A percentile compares a stretch with the other conserved stretches of the same genome.
Evolutionary conservation across 2,329 filamentous ascomycete species (phyloP).

Genomic region (Anthostomella pinea): DNA sequence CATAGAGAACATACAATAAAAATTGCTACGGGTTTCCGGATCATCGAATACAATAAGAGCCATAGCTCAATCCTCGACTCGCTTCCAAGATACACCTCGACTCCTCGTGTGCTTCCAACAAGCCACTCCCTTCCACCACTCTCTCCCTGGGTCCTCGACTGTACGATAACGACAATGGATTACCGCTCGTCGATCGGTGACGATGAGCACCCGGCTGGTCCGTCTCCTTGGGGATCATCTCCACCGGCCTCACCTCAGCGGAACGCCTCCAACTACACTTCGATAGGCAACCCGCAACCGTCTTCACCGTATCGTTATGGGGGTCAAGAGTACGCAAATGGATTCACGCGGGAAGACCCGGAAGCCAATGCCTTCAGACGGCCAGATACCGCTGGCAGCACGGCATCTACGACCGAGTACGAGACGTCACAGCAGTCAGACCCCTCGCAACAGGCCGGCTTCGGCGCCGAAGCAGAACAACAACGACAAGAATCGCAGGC

Average conservation of each 20-base stretch:
- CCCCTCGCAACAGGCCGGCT: slow-evolving; percentile 29
- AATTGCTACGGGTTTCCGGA: too few relatives aligned
- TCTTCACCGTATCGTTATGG: slow-evolving; percentile 44
- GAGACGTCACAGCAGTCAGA: slow-evolving; percentile 33
- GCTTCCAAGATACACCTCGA: too few relatives aligned
- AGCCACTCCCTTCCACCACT: slow-evolving; percentile 3
- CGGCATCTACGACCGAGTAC: slow-evolving; percentile 40
- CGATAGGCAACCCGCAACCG: slow-evolving; percentile 36
- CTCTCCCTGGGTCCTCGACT: slow-evolving; percentile 5
- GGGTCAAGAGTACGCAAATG: slow-evolving; percentile 42
- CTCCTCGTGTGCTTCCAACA: too few relatives aligned
- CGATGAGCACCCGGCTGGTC: slow-evolving; percentile 49
- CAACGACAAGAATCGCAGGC: slow-evolving; percentile 20
- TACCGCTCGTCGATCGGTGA: slow-evolving; percentile 56
- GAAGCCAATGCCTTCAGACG: slow-evolving; percentile 40
- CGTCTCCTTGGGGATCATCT: slow-evolving; percentile 56
- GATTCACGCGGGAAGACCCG: slow-evolving; percentile 37
- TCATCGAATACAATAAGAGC: too few relatives aligned
- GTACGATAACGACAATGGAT: slow-evolving; percentile 45
- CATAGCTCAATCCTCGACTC: too few relatives aligned
- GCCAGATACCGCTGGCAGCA: slow-evolving; percentile 46
- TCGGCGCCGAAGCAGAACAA: slow-evolving; percentile 23
- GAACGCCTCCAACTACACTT: slow-evolving; percentile 42
- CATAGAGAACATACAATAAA: too few relatives aligned
- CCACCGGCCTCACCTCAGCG: slow-evolving; percentile 50